A percentile compares a stretch with the other conserved stretches of the same genome.
These are phyloP conservation scores for Geotrichum siamense DNA, from an alignment of 1,139 yeast genomes.

Conservation along the genomic window DNA sequence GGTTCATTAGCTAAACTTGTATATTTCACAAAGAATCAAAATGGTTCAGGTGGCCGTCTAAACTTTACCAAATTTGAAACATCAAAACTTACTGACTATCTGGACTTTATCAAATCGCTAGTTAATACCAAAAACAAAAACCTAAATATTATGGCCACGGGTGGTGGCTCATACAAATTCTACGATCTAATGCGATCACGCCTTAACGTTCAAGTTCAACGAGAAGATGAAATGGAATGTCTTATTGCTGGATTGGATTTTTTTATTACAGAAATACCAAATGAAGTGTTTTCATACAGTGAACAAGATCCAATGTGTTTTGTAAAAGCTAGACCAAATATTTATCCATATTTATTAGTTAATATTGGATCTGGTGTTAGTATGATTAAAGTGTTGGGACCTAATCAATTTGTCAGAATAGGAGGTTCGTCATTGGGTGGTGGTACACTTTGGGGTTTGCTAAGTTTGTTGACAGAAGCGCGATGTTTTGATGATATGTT, in stretches of 20 bases:
- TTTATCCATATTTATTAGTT: slow-evolving; percentile 50
- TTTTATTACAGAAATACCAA: slow-evolving; percentile 79
- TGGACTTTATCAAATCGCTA: slow-evolving; percentile 52
- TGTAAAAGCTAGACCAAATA: slow-evolving; percentile 36
- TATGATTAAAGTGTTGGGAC: slow-evolving; percentile 85
- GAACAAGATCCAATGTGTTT: slow-evolving; percentile 41
- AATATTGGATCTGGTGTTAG: slow-evolving; percentile 97
- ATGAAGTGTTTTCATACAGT: slow-evolving; percentile 79
- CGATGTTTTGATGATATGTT: slow-evolving; percentile 90
- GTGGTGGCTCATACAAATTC: slow-evolving; percentile 93
- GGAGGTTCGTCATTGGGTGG: slow-evolving; percentile 98
- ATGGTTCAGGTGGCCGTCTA: slow-evolving; percentile 56
- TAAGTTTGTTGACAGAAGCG: slow-evolving; percentile 82
- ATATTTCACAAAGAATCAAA: slow-evolving; percentile 53
- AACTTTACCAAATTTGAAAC: slow-evolving; percentile 87
- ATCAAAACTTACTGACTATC: slow-evolving; percentile 65
- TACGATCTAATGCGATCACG: slow-evolving; percentile 55
- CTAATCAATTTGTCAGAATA: slow-evolving; percentile 69
- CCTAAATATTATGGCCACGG: slow-evolving; percentile 84
- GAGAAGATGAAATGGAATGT: slow-evolving; percentile 92
- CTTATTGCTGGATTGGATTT: slow-evolving; percentile 86
- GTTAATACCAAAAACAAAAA: slow-evolving; percentile 32
- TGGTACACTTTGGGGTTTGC: slow-evolving; percentile 94
- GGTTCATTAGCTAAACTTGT: slow-evolving; percentile 90
- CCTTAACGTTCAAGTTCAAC: slow-evolving; percentile 43